Evolutionary conservation across 139 green algal genomes (phyloP), one percentile per base, ranked within the genome.

Genomic region (Chlorella sp.): DNA sequence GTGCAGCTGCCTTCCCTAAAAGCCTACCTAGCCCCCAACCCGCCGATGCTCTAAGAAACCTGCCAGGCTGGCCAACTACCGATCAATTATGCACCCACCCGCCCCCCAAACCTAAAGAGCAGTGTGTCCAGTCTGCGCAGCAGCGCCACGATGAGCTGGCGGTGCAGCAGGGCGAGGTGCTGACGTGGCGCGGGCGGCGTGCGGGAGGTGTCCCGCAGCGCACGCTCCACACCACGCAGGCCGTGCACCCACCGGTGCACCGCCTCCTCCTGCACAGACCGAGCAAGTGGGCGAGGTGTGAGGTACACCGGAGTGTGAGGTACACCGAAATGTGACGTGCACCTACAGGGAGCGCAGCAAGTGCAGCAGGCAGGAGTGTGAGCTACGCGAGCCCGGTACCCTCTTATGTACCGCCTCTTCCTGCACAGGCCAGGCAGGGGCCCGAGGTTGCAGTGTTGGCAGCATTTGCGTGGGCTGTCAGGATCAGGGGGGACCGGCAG

Each of bases 161-260:
- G 80, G 60, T 93, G 91, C 90, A 96, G 92, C 91, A 96, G 90
- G 9, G 64, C n/a, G 26, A 92, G 82, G 61, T 96, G 95, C 7
- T 91, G 91, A 15, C 53, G 78, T 0, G 91, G 84, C 16, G 90
- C 91, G 4, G 87, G 30, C 30, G 48, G 16, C 1, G 82, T 78
- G 78, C 87, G 87, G 53, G 21, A 9, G 18, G 60, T 37, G 22
- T 78, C 34, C 42, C 34, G 60, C 26, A 95, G 90, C 37, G 85
- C 73, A 0, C 28, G 18, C 37, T 68, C 61, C 71, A 93, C 90
- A 28, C 84, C 91, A 53, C 95, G 90, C 81, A 97, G 92, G 11
- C 81, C 94, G 28, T 93, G 91, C 71, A 97, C 94, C 95, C 95
- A 97, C 37, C 93, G 88, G 39, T 83, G 94, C 86, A 97, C 94